phyloP scores from a whole-genome alignment of 129 eudicot species.

The Oenanthe sinensis region DNA sequence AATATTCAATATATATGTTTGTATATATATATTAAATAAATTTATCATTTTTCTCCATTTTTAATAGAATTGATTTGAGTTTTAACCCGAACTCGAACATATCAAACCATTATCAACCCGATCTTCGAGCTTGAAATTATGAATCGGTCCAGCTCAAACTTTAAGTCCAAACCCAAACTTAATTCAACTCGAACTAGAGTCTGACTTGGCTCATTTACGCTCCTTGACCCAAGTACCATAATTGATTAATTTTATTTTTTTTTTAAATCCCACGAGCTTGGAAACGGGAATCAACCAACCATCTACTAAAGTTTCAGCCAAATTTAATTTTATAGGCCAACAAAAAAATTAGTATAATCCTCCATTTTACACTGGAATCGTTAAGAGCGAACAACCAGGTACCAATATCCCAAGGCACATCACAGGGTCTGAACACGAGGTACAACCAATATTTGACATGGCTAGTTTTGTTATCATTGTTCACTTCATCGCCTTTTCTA shows the following conservation, averaged over 20 bases:
- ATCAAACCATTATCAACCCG: no score
- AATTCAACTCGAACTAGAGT: no score
- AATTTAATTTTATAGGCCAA: neutral
- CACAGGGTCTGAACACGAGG: neutral
- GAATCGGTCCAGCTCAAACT: no score
- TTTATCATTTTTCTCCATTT: no score
- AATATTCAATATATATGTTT: no score
- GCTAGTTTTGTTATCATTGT: constrained; percentile 40
- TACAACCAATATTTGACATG: constrained; percentile 3
- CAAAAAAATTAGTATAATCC: neutral
- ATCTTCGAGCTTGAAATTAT: no score
- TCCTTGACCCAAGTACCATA: no score
- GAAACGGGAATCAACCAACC: neutral
- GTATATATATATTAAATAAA: no score
- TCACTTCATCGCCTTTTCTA: constrained; percentile 57
- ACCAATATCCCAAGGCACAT: neutral
- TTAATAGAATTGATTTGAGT: no score
- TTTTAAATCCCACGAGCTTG: neutral
- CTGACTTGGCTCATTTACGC: no score
- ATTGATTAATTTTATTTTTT: neutral
- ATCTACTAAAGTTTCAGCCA: neutral
- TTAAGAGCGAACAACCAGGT: neutral
- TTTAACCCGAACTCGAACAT: no score
- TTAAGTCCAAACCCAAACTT: no score
- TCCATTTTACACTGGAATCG: constrained; percentile 1